Conservation (phyloP, 108 stramenopile species). For the Cyclotella choctawhatcheeana region DNA sequence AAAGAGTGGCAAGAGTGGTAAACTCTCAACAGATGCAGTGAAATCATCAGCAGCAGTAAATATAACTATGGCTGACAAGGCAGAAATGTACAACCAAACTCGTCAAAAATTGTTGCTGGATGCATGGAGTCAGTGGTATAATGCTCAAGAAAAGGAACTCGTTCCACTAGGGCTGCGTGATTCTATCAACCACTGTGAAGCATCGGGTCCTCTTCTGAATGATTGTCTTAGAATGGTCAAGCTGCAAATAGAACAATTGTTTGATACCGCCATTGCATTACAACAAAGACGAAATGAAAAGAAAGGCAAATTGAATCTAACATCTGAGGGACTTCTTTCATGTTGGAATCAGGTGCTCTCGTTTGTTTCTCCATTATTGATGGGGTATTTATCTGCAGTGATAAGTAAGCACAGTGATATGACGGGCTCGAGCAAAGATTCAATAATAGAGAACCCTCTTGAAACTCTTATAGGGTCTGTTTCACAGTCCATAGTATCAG, state of each 20-base stretch:
- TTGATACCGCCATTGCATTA: slow-evolving; percentile 23
- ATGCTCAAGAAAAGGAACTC: slow-evolving; percentile 6
- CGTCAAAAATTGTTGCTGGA: slow-evolving; percentile 16
- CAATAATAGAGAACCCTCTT: neutral
- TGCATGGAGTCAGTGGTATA: slow-evolving; percentile 27
- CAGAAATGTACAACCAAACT: slow-evolving; percentile 16
- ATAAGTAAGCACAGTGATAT: neutral
- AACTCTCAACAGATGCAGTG: neutral
- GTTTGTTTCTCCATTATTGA: slow-evolving; percentile 38
- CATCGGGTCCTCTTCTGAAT: slow-evolving; percentile 17
- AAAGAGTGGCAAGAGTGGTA: no score
- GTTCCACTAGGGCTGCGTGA: slow-evolving; percentile 27
- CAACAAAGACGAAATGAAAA: neutral
- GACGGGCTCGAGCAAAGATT: no score
- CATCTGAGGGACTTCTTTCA: neutral
- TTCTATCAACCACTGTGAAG: slow-evolving; percentile 13
- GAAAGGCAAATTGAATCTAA: neutral
- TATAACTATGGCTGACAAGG: neutral
- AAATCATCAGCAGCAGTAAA: neutral
- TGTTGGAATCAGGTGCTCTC: slow-evolving; percentile 30
- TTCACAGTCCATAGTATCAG: slow-evolving; percentile 24
- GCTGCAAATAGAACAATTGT: slow-evolving; percentile 25
- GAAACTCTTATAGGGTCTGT: slow-evolving; percentile 30
- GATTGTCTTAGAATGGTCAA: slow-evolving; percentile 28
- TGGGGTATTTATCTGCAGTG: neutral